Percentiles rank a stretch among this genome's conserved stretches.
Evolutionary conservation across 352 stramenopile genomes (phyloP).

Genomic region (Pythium rhizo-oryzae): DNA sequence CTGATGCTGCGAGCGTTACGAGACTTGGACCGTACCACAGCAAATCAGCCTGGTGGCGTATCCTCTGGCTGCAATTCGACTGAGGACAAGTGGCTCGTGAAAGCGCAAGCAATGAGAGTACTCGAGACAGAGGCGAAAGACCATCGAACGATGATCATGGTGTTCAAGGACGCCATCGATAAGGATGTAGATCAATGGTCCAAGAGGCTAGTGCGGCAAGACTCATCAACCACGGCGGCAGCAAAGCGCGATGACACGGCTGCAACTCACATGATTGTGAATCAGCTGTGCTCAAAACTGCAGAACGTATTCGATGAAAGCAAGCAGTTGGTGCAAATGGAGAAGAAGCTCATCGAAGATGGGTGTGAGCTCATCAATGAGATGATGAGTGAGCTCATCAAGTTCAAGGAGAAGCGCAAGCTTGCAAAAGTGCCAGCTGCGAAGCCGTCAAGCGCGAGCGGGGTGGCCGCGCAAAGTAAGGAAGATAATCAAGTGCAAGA

Average conservation of each 20-base stretch:
- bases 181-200: conserved; percentile 82
- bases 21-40: conserved; percentile 48
- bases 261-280: conserved; percentile 74
- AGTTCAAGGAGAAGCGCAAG: conserved; percentile 57
- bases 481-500: conserved; percentile 73
- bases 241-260: conserved; percentile 65
- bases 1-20: conserved; percentile 75
- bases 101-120: conserved; percentile 55
- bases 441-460: conserved; percentile 20
- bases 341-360: conserved; percentile 64
- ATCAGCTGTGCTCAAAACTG: conserved; percentile 78
- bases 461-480: conserved; percentile 30
- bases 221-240: conserved; percentile 27
- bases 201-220: conserved; percentile 45
- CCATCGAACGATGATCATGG: conserved; percentile 75
- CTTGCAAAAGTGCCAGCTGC: conserved; percentile 30
- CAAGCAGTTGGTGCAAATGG: conserved; percentile 62
- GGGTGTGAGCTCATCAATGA: conserved; percentile 70
- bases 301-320: conserved; percentile 82
- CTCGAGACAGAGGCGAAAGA: conserved; percentile 81
- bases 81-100: conserved; percentile 62
- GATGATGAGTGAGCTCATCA: conserved; percentile 63
- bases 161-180: conserved; percentile 81
- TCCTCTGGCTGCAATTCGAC: conserved; percentile 13
- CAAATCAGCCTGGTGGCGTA: conserved; percentile 1